Evolutionary conservation across 805 yeast species (phyloP).

Genomic region (Barnettozyma siamensis): DNA sequence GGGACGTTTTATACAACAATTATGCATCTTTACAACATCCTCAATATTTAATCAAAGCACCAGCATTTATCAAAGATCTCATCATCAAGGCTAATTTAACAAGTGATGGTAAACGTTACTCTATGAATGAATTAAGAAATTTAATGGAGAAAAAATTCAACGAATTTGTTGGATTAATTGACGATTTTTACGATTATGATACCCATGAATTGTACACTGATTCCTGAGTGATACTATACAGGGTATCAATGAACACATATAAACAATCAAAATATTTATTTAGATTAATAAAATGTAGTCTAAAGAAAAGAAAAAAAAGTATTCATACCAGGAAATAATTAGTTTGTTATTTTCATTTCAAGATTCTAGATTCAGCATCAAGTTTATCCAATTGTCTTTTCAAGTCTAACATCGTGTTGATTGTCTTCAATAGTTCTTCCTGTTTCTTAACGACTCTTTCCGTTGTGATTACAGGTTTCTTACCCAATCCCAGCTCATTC

Average conservation of each 20-base stretch:
- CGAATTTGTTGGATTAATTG: constrained; percentile 1
- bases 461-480: constrained; percentile 85
- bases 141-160: constrained; percentile 1
- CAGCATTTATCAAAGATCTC: constrained; percentile 13
- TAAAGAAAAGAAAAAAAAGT: too few relatives aligned
- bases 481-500: constrained; percentile 74
- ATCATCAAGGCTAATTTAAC: constrained; percentile 15
- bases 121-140: background rate
- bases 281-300: too few relatives aligned
- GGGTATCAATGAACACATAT: too few relatives aligned
- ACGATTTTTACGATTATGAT: constrained; percentile 5
- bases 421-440: constrained; percentile 66
- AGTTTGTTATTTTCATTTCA: constrained; percentile 21
- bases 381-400: constrained; percentile 85
- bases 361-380: constrained; percentile 64
- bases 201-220: background rate
- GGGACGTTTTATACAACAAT: constrained; percentile 8
- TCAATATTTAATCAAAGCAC: constrained; percentile 14
- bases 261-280: too few relatives aligned
- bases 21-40: constrained; percentile 6
- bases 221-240: too few relatives aligned
- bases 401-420: constrained; percentile 69
- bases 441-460: constrained; percentile 68
- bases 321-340: too few relatives aligned
- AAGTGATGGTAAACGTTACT: constrained; percentile 1